Evolutionary conservation across 2,329 filamentous ascomycete species (phyloP).

Genomic region (Colletotrichum trifolii): DNA sequence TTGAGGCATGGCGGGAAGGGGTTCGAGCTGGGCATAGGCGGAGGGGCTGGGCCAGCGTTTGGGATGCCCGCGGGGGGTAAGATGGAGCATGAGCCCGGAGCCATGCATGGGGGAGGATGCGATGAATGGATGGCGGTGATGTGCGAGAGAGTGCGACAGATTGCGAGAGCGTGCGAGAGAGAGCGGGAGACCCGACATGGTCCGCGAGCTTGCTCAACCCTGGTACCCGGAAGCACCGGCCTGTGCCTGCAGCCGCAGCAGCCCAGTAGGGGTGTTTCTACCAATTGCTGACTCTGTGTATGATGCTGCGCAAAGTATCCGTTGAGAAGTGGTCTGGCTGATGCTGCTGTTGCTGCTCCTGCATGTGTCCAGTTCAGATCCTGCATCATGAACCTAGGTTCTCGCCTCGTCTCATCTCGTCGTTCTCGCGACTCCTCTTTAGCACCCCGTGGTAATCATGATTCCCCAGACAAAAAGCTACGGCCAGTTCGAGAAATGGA

Average conservation of each 20-base stretch:
- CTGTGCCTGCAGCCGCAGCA: neutral
- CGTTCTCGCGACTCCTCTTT: neutral
- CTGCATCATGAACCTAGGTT: neutral
- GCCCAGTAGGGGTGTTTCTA: slow-evolving; percentile 1
- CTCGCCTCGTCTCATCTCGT: neutral
- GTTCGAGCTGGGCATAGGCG: slow-evolving; percentile 30
- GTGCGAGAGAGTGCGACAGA: slow-evolving; percentile 1
- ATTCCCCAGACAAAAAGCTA: neutral
- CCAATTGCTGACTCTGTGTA: neutral
- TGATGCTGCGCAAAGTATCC: neutral
- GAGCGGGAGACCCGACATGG: slow-evolving; percentile 27
- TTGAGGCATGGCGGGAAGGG: slow-evolving; percentile 32
- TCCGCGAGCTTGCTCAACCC: slow-evolving; percentile 23
- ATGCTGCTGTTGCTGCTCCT: neutral
- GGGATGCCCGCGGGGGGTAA: slow-evolving; percentile 30
- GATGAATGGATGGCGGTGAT: slow-evolving; percentile 16
- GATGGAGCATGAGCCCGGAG: neutral
- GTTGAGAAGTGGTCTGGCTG: neutral
- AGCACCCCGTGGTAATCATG: neutral
- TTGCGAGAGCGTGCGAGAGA: slow-evolving; percentile 6
- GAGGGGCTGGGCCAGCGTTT: slow-evolving; percentile 28
- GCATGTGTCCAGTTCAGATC: neutral
- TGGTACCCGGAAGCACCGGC: slow-evolving; percentile 9
- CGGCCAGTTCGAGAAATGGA: neutral
- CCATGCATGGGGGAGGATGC: neutral